Conservation (phyloP, 164 flowering plant genomes). For the Santalum album region DNA sequence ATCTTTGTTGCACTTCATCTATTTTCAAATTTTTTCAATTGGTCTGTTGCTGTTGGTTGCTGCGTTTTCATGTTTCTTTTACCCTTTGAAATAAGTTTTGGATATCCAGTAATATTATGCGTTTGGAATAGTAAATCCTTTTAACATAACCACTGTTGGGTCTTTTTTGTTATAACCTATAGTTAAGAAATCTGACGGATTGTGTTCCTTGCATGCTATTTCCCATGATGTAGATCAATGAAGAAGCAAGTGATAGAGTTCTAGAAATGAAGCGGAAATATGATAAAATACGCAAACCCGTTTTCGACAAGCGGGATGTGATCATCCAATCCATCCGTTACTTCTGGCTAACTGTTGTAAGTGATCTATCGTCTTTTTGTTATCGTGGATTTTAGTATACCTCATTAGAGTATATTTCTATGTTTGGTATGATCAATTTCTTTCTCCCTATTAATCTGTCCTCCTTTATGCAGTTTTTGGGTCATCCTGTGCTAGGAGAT, state of each 20-base stretch:
- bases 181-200: background rate
- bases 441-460: background rate
- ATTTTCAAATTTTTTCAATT: background rate
- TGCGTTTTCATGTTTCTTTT: background rate
- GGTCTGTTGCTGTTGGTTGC: no score
- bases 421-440: background rate
- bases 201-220: background rate
- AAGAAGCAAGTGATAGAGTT: constrained; percentile 18
- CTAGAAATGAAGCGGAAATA: constrained; percentile 18
- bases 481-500: constrained; percentile 77
- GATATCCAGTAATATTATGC: background rate
- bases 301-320: constrained; percentile 10
- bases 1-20: background rate
- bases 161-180: background rate
- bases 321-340: constrained; percentile 15
- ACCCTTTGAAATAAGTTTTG: background rate
- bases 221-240: constrained; percentile 11
- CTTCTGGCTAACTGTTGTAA: constrained; percentile 19
- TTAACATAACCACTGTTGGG: background rate
- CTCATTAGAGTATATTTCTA: background rate
- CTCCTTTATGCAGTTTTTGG: constrained; percentile 54
- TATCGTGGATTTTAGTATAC: background rate
- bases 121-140: background rate
- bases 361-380: background rate
- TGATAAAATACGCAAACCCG: constrained; percentile 16